Base-by-base conservation (phyloP, 2,329 filamentous ascomycete genomes). In the Beauveria sp. region DNA sequence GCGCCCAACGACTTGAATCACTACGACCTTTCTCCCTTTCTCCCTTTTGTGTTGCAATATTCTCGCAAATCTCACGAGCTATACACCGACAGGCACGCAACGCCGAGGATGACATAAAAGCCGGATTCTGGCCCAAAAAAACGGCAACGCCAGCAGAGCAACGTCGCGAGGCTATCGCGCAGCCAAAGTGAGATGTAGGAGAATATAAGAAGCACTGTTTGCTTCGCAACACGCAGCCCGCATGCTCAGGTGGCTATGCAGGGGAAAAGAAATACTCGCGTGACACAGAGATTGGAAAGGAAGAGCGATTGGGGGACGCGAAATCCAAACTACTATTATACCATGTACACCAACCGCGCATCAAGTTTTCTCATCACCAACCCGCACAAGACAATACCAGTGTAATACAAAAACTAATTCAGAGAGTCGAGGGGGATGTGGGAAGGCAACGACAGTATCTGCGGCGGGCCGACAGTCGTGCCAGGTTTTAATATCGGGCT, bases 341-440 rank as follows among this genome's bases (percentile, higher is more conserved):
- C 59, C 59, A 61, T 61, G 59, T 60, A 61, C 45, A 54, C 42
- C 59, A 61, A 53, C 34, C 53, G 31, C 45, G 42, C 54, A 22
- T 58, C 45, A 65, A 67, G 58, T 64, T 66, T 64, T 63, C 51
- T 61, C 45, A 55, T 55, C 43, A 55, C 14, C 50, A 43, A 45
- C 22, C 51, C n/a, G 57, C 48, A 54, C 40, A 34, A 22, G n/a
- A 22, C 22, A 5, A 52, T 60, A 45, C 18, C 50, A 48, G 43
- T 60, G 50, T 60, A 60, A 60, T 60, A 60, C 50, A 38, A 54
- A 8, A 46, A 34, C 16, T 60, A 45, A 52, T 53, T 48, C 26
- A 12, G 38, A 20, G 57, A 34, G 48, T 52, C 43, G 24, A 43
- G 20, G 50, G 7, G 46, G 43, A 22, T 5, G 50, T 22, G 24